Base-by-base conservation (phyloP, 148 eudicot genomes). In the Fallopia convolvulus region DNA sequence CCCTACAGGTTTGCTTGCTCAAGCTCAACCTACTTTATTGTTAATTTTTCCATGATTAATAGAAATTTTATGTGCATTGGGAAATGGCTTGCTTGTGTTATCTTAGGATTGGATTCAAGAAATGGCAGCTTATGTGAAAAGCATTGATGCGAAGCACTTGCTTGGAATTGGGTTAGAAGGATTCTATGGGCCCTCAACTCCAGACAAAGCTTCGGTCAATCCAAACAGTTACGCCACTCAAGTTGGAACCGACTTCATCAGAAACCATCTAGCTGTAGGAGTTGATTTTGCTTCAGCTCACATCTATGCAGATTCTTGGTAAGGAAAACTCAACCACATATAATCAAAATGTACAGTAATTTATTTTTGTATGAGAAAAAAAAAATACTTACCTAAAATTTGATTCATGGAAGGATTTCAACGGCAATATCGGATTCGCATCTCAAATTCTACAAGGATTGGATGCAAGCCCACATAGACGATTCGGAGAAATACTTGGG, bases 241-340 rank as follows among this genome's bases (percentile, higher is more conserved):
- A 75, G 81, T 87, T 26, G 90, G 90, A 63, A 81, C 88, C 12
- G 93, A 88, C 77, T 88, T 86, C 74, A 83, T 84, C 76, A 78
- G 77, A 68, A 83, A 87, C 77, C 86, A 87, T 42, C 86, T 80
- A 21, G 76, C 86, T 63, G 76, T 80, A 32, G 84, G 78, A 48
- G 83, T 88, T 4, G 90, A 86, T 81, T 87, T 88, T 79, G 89
- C 90, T 78, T 89, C 90, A 23, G 86, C 79, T 75, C 90, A 88
- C 81, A 82, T 80, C 33, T 86, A 87, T 48, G 90, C 90, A 12
- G 89, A 86, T 71, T 84, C 85, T 81, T 87, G 90, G 93, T 66
- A 60, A 23, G 23, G 9, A 60, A 23, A 60, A 23, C 9, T 18
- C 23, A 7, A n/a, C 23, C 8, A 55, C 47, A 8, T 44, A 44